A percentile compares a stretch with the other conserved stretches of the same genome.
These are phyloP conservation scores for Pseudogymnoascus sp. DNA, from an alignment of 2,329 filamentous ascomycete species.

Conservation along the genomic window DNA sequence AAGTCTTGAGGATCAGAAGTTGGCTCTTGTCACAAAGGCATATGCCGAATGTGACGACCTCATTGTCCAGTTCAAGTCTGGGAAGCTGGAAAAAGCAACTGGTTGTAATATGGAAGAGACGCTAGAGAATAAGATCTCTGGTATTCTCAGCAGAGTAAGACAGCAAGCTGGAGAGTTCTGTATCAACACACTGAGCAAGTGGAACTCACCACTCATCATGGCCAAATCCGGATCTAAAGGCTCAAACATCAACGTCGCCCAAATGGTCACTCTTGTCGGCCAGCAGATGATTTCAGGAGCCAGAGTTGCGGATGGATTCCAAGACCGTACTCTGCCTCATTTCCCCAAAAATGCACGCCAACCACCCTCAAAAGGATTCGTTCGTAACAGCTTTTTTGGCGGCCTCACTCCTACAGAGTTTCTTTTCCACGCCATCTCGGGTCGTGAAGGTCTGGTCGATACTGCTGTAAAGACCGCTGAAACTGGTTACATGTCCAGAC, in stretches of 20 bases:
- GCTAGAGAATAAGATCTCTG: constrained; percentile 82
- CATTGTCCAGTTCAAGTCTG: constrained; percentile 71
- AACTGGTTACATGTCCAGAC: constrained; percentile 97
- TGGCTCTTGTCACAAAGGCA: constrained; percentile 66
- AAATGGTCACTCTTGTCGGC: constrained; percentile 96
- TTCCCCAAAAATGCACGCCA: constrained; percentile 90
- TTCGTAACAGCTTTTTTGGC: constrained; percentile 94
- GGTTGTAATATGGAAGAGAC: constrained; percentile 90
- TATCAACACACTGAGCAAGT: constrained; percentile 79
- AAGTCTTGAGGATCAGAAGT: constrained; percentile 64
- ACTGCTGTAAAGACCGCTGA: constrained; percentile 98
- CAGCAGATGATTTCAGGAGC: constrained; percentile 95
- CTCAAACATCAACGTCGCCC: constrained; percentile 94
- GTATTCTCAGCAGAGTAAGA: constrained; percentile 86
- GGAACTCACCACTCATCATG: constrained; percentile 94
- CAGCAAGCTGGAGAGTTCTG: constrained; percentile 86
- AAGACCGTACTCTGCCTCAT: constrained; percentile 88
- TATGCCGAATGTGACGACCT: constrained; percentile 77
- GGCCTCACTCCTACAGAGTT: constrained; percentile 88
- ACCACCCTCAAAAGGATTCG: constrained; percentile 94
- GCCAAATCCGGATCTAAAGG: constrained; percentile 95
- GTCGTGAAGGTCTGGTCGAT: constrained; percentile 96
- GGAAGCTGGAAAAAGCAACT: constrained; percentile 75
- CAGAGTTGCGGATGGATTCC: constrained; percentile 92
- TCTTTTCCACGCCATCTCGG: constrained; percentile 96